These are phyloP conservation scores for Knoxia roxburghii DNA, from an alignment of 257 asterid species.

Conservation along the genomic window DNA sequence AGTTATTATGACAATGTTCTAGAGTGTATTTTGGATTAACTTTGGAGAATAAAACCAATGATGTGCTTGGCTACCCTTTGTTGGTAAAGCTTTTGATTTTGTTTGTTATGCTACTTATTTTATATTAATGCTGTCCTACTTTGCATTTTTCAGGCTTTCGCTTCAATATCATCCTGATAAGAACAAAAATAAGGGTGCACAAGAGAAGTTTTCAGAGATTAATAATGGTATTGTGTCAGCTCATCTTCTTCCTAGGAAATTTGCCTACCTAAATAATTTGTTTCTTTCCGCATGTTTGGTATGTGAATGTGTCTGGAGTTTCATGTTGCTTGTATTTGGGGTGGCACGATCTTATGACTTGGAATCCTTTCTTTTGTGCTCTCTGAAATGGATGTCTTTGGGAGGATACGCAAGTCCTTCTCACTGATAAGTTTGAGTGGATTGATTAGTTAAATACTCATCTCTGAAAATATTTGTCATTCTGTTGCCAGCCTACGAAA, in stretches of 20 bases:
- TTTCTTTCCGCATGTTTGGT: not conserved
- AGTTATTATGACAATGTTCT: not conserved
- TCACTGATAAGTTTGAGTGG: not conserved
- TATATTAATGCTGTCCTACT: conserved; percentile 2
- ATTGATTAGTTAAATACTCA: not conserved
- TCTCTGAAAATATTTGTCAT: conserved; percentile 4
- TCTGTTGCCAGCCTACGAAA: conserved; percentile 67
- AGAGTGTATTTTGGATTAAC: not conserved
- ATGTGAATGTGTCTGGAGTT: not conserved
- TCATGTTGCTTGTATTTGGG: not conserved
- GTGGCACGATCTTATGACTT: not conserved
- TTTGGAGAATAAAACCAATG: not conserved
- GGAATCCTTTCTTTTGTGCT: not conserved
- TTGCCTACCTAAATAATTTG: not conserved
- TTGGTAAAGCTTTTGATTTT: not conserved
- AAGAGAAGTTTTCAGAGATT: conserved; percentile 86
- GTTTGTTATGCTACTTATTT: not conserved
- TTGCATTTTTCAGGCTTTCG: conserved; percentile 52
- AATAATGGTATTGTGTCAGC: conserved; percentile 56
- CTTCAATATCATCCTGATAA: conserved; percentile 96
- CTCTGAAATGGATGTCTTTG: not conserved
- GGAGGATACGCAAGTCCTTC: not conserved
- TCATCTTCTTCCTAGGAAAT: not conserved
- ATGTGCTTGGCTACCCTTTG: not conserved
- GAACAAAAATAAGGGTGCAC: conserved; percentile 89